Percentiles rank a stretch among this genome's conserved stretches.
These are phyloP conservation scores for Cystobasidium onofrii DNA, from an alignment of 768 basidiomycete species.

Conservation along the genomic window DNA sequence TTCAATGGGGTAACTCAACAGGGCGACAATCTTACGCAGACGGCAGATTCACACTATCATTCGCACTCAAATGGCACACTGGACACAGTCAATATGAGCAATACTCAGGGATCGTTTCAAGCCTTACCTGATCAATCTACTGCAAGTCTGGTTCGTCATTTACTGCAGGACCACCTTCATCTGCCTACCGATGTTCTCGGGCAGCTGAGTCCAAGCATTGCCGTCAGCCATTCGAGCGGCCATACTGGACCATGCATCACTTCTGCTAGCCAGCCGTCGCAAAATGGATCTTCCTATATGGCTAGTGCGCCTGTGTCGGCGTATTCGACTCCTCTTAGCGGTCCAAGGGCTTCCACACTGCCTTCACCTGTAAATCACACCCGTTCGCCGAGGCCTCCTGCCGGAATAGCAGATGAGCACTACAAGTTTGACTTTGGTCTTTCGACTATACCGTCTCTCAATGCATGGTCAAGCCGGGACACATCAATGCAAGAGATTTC, in stretches of 20 bases:
- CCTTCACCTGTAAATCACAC: background rate
- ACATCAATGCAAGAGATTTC: background rate
- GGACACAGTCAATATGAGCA: background rate
- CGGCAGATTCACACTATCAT: background rate
- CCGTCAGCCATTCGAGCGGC: background rate
- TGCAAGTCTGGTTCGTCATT: constrained; percentile 12
- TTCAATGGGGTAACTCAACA: background rate
- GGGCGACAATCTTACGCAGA: background rate
- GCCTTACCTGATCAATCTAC: background rate
- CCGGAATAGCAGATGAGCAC: background rate
- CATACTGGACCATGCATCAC: background rate
- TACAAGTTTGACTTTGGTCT: background rate
- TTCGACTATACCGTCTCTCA: background rate
- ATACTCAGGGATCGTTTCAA: background rate
- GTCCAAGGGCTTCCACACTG: background rate
- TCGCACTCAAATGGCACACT: background rate
- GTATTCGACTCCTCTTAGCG: background rate
- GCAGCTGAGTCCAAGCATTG: background rate
- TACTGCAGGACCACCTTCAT: constrained; percentile 29
- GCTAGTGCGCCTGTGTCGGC: background rate
- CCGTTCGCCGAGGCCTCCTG: background rate
- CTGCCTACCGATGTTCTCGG: constrained; percentile 6
- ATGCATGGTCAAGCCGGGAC: background rate
- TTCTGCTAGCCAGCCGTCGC: background rate
- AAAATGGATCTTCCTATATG: background rate